Percentiles rank a stretch among this genome's conserved stretches.
These are phyloP conservation scores for Cudoniella acicularis DNA, from an alignment of 495 filamentous ascomycete species.

Conservation along the genomic window DNA sequence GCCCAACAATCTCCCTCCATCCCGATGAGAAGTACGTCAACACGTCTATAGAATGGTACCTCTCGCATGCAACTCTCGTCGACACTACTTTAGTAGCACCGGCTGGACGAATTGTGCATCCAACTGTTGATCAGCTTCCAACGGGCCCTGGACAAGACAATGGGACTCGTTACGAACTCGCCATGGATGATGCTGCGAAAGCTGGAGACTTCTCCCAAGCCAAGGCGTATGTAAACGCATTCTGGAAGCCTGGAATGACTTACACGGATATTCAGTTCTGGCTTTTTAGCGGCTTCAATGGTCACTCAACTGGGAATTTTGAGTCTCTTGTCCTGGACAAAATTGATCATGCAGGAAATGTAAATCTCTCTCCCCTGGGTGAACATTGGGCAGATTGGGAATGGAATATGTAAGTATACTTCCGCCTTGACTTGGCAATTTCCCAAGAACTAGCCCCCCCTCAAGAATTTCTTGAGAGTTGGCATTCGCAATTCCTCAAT, in stretches of 20 bases:
- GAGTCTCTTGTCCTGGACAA: conserved; percentile 8
- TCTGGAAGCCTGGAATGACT: conserved; percentile 1
- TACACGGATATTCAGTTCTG: conserved; percentile 21
- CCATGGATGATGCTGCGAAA: conserved; percentile 7
- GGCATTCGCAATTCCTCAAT: too few relatives aligned
- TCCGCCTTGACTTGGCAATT: too few relatives aligned
- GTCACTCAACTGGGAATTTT: conserved; percentile 11
- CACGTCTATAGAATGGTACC: conserved; percentile 14
- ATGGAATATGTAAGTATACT: conserved; percentile 16
- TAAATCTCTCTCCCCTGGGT: conserved; percentile 14
- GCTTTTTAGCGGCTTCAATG: conserved; percentile 17
- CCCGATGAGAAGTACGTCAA: conserved; percentile 15
- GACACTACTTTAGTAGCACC: conserved; percentile 6
- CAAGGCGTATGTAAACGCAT: conserved; percentile 17
- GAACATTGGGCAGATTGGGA: conserved; percentile 20
- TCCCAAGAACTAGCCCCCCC: too few relatives aligned
- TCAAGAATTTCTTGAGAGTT: too few relatives aligned
- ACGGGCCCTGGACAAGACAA: conserved; percentile 1
- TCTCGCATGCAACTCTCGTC: conserved; percentile 11
- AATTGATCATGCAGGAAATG: conserved; percentile 3
- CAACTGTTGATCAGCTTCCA: conserved; percentile 10
- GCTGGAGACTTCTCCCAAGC: conserved; percentile 10
- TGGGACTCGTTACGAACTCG: conserved; percentile 12
- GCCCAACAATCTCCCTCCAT: conserved; percentile 6
- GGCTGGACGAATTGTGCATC: conserved; percentile 7